Evolutionary conservation across 2,329 filamentous ascomycete genomes (phyloP).

Genomic region (Fusarium ramigenum): DNA sequence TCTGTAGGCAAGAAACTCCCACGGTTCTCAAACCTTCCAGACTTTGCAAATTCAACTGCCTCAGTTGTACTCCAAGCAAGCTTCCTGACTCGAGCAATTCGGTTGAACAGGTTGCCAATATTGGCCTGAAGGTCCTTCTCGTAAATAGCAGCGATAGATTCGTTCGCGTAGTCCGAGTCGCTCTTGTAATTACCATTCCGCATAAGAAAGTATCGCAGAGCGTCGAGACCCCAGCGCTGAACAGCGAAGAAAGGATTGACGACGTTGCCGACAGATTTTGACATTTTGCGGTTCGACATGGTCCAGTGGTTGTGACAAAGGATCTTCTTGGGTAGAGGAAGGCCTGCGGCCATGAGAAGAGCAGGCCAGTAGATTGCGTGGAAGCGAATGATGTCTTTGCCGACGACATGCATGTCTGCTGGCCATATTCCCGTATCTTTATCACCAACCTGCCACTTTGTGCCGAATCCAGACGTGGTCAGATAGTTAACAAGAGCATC

Average conservation of each 20-base stretch:
- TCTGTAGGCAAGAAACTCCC: neutral
- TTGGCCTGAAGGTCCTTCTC: slow-evolving; percentile 80
- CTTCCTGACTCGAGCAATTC: slow-evolving; percentile 72
- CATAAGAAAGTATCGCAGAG: slow-evolving; percentile 88
- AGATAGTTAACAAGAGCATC: slow-evolving; percentile 96
- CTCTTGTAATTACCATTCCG: slow-evolving; percentile 79
- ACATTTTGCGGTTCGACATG: slow-evolving; percentile 92
- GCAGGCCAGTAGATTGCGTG: slow-evolving; percentile 99
- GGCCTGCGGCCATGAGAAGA: slow-evolving; percentile 85
- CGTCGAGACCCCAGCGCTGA: slow-evolving; percentile 86
- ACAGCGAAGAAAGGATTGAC: slow-evolving; percentile 94
- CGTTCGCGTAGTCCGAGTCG: slow-evolving; percentile 88
- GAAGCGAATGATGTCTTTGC: slow-evolving; percentile 96
- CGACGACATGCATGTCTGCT: slow-evolving; percentile 89
- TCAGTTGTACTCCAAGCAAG: slow-evolving; percentile 69
- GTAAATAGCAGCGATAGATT: slow-evolving; percentile 77
- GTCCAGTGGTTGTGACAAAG: slow-evolving; percentile 97
- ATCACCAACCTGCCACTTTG: slow-evolving; percentile 69
- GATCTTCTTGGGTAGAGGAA: slow-evolving; percentile 81
- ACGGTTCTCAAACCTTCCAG: slow-evolving; percentile 38
- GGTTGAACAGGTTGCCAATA: slow-evolving; percentile 81
- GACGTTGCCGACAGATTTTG: slow-evolving; percentile 93
- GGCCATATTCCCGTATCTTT: slow-evolving; percentile 80
- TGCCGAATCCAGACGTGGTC: slow-evolving; percentile 80
- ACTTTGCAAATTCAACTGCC: slow-evolving; percentile 56